Evolutionary conservation across 192 early-diverging fungal species (phyloP).

Genomic region (Podila epigama): DNA sequence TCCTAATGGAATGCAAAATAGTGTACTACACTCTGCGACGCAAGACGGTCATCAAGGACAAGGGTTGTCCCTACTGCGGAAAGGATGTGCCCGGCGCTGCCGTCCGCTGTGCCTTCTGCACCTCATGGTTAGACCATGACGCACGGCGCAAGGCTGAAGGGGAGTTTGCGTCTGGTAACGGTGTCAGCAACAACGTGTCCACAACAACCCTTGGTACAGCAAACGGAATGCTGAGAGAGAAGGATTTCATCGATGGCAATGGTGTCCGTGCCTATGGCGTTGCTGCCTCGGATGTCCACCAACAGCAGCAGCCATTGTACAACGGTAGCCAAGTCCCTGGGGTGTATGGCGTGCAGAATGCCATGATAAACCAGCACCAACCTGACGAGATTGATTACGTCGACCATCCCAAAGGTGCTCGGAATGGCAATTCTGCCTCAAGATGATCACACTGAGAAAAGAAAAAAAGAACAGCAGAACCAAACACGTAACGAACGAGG

Average conservation of each 20-base stretch:
- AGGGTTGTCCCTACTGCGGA: slow-evolving; percentile 14
- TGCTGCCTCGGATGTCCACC: not conserved
- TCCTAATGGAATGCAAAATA: not conserved
- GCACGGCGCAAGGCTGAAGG: slow-evolving; percentile 6
- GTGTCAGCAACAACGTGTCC: not conserved
- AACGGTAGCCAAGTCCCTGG: too few species aligned
- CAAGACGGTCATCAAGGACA: slow-evolving; percentile 6
- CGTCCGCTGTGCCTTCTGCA: slow-evolving; percentile 27
- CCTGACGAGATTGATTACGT: too few species aligned
- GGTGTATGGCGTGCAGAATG: too few species aligned
- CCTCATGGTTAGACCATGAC: slow-evolving; percentile 32
- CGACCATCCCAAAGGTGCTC: too few species aligned
- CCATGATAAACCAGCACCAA: too few species aligned
- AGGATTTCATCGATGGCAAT: slow-evolving; percentile 1
- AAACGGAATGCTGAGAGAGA: slow-evolving; percentile 10
- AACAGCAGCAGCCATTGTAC: not conserved
- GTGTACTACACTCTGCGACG: slow-evolving; percentile 13
- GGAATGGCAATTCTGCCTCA: too few species aligned
- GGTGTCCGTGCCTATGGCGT: not conserved
- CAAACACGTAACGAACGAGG: too few species aligned
- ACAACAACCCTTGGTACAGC: slow-evolving; percentile 7
- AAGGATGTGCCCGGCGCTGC: slow-evolving; percentile 9
- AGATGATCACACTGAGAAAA: too few species aligned
- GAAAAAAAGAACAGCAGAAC: too few species aligned
- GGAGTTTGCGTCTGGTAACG: not conserved